Percentiles rank a stretch among this genome's conserved stretches.
Evolutionary conservation across 805 yeast genomes (phyloP).

Genomic region (Saccharomycopsis microspora): DNA sequence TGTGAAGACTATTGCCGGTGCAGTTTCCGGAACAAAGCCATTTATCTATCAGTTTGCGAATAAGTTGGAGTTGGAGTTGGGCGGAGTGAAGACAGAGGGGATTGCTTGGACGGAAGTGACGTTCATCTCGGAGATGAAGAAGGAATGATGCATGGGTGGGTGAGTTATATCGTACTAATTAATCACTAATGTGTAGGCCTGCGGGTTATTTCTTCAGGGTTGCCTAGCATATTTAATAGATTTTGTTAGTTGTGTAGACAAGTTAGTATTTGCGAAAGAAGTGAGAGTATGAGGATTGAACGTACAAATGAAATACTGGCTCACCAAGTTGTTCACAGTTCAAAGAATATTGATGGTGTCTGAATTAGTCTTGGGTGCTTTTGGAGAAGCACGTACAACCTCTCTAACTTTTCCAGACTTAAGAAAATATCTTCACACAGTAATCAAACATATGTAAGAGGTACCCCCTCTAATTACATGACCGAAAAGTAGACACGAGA

Average conservation of each 20-base stretch:
- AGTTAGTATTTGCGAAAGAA: background rate
- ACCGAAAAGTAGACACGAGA: too few relatives aligned
- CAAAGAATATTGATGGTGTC: too few relatives aligned
- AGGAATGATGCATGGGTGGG: background rate
- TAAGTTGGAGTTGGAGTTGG: conserved; percentile 37
- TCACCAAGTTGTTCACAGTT: too few relatives aligned
- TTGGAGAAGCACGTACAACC: too few relatives aligned
- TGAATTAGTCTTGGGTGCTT: too few relatives aligned
- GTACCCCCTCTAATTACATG: too few relatives aligned
- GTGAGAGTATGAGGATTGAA: too few relatives aligned
- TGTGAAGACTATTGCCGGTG: conserved; percentile 85
- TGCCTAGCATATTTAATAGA: too few relatives aligned
- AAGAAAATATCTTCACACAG: too few relatives aligned
- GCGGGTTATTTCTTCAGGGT: background rate
- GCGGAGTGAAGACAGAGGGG: conserved; percentile 44
- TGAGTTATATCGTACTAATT: background rate
- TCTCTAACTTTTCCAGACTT: too few relatives aligned
- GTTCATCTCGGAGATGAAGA: conserved; percentile 40
- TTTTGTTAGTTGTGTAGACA: background rate
- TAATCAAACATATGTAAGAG: too few relatives aligned
- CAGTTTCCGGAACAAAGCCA: conserved; percentile 95
- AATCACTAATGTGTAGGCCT: background rate
- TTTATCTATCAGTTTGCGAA: conserved; percentile 87
- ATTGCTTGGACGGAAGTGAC: conserved; percentile 71
- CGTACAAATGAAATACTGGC: too few relatives aligned